Evolutionary conservation across 2,329 filamentous ascomycete species (phyloP), one percentile per base, ranked within the genome.

Genomic region (Hypoxylon sp.): DNA sequence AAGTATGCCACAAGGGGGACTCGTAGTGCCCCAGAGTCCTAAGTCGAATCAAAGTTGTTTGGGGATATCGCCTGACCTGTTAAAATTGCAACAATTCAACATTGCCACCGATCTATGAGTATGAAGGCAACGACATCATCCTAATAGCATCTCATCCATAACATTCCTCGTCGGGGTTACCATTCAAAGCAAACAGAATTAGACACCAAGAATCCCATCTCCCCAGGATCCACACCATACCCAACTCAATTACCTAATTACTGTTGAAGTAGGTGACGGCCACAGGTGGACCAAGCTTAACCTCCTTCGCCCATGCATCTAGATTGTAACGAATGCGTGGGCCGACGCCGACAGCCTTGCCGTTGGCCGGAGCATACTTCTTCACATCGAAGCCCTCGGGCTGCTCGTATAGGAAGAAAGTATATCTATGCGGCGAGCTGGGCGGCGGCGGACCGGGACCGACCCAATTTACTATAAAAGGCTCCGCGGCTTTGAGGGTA

Each of bases 341-440:
- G 76, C 66, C 71, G 24, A 75, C 76, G 0, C 79, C 71, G 53
- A 85, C n/a, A 0, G 76, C 73, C 62, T 80, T 76, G 0, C 79
- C 81, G 21, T 74, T 73, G 6, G 77, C 66, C 48, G 81, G 78
- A 11, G 64, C 57, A 31, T 68, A 54, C 32, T 67, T 68, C 53
- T 56, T 65, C 3, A 8, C 21, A 77, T 80, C 75, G 48, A 85
- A 81, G 1, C 70, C 77, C 27, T 62, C 73, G 0, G 84, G 84
- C 74, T 86, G 82, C 68, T 85, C 81, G 65, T 82, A 86, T 21
- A 86, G 72, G 64, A 85, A 79, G 71, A 86, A 86, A 3, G 80
- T 62, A 70, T 87, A 87, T 0, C 85, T 82, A 74, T 87, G 84
- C 8, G 85, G 82, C 6, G 77, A 69, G 62, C 82, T 83, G 6